Evolutionary conservation across 768 basidiomycete species (phyloP), one percentile per base, ranked within the genome.

Genomic region (Leccinum boreale): DNA sequence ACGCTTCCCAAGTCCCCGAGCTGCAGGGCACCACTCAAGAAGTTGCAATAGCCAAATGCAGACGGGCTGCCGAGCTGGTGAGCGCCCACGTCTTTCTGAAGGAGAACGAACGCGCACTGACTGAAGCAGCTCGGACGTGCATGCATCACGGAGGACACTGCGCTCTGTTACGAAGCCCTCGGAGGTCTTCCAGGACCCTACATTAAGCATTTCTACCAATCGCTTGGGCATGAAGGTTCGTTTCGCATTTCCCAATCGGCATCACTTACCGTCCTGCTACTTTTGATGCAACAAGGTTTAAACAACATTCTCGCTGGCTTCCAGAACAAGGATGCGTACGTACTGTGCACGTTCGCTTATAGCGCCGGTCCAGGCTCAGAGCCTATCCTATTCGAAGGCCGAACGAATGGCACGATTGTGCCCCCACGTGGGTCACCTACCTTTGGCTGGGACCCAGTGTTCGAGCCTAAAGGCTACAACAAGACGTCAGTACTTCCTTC

Each of bases 121-220:
- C 44, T n/a, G 42, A 19, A 9, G 26, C 44, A 79, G 75, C 65
- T 86, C 10, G 78, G 79, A 31, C 78, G 79, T 0, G 78, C 85
- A 8, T 84, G 83, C 62, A 85, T 85, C 65, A 94, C 92, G 0
- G 93, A 99, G 75, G 97, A 99, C 70, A 99, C 97, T 0, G 94
- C 97, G 0, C 82, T 99, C 6, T 92, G 89, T 63, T 98, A 92
- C 67, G 84, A 86, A 59, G 94, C 97, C 0, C 77, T 98, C 14
- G 83, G 87, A n/a, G 96, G 94, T 0, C 82, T 99, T 4, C 97
- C 97, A 2, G 97, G 97, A 0, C 96, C 96, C 0, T 99, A 96
- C 75, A 95, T 99, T 79, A 99, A 99, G 67, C 79, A 92, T 61
- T 99, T 99, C 73, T 75, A 98, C 73, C 79, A 80, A 46, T 80